These are phyloP conservation scores for Taphrina wiesneri DNA, from an alignment of 1,139 yeast genomes.

Conservation along the genomic window DNA sequence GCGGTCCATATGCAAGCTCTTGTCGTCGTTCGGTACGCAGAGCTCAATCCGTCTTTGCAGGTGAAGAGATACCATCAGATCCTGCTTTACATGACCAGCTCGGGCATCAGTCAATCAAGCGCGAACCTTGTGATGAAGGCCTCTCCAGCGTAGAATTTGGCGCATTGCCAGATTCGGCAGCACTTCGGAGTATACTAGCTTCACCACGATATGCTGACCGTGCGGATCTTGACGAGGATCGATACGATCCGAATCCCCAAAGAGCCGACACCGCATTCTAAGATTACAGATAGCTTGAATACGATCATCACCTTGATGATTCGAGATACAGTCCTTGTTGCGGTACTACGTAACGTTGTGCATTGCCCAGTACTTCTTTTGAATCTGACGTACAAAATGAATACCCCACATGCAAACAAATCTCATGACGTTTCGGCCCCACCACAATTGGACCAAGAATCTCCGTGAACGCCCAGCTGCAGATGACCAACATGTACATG, in stretches of 20 bases:
- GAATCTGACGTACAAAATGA: neutral
- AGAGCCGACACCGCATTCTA: no score
- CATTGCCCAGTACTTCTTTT: neutral
- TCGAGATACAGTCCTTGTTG: neutral
- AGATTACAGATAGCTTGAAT: no score
- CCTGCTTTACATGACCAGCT: neutral
- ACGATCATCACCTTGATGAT: no score
- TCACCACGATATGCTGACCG: no score
- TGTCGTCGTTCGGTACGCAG: neutral
- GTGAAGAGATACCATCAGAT: neutral
- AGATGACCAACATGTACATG: neutral
- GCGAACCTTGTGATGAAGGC: neutral
- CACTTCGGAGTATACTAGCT: no score
- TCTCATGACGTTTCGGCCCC: neutral
- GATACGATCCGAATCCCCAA: no score
- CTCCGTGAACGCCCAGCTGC: neutral
- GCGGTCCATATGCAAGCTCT: constrained; percentile 3
- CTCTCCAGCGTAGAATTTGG: no score
- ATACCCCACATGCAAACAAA: neutral
- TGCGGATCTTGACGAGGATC: no score
- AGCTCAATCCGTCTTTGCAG: neutral
- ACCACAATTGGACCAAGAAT: neutral
- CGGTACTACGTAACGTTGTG: neutral
- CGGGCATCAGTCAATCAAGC: neutral
- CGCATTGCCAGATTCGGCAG: no score